phyloP scores from a whole-genome alignment of 208 protist genomes.

The Trypanosoma melophagium region DNA sequence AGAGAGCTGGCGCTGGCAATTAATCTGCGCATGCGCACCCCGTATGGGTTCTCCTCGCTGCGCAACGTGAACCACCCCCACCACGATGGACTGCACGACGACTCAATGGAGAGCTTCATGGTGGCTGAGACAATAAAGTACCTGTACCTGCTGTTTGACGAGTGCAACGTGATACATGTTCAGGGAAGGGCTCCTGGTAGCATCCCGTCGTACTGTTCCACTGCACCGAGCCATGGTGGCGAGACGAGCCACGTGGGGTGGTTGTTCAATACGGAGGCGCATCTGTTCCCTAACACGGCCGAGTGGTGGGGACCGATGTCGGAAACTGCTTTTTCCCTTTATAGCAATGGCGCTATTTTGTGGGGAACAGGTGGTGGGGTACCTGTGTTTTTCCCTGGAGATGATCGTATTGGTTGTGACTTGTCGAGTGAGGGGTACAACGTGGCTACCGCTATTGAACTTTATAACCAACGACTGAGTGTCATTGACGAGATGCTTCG shows the following conservation, averaged over 20 bases:
- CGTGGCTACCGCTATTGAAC: background rate
- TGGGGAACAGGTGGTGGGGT: slow-evolving; percentile 6
- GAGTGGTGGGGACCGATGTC: slow-evolving; percentile 36
- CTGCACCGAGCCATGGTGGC: no score
- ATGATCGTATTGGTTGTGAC: background rate
- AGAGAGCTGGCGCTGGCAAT: slow-evolving; percentile 61
- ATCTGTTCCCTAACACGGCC: slow-evolving; percentile 41
- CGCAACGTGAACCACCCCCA: slow-evolving; percentile 28
- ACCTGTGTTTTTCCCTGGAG: background rate
- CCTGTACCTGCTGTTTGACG: slow-evolving; percentile 93
- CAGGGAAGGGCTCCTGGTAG: slow-evolving; percentile 13
- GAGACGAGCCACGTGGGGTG: no score
- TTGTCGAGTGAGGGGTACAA: background rate
- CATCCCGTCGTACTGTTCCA: slow-evolving; percentile 34
- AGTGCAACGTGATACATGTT: slow-evolving; percentile 38
- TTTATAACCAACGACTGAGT: slow-evolving; percentile 8
- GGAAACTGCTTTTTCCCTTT: background rate
- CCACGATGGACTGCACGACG: slow-evolving; percentile 32
- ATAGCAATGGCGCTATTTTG: background rate
- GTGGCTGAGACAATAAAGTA: slow-evolving; percentile 96
- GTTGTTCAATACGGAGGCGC: slow-evolving; percentile 40
- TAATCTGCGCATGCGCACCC: slow-evolving; percentile 41
- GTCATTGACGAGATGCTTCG: slow-evolving; percentile 17
- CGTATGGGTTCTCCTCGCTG: slow-evolving; percentile 56
- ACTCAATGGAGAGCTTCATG: slow-evolving; percentile 94